Evolutionary conservation across 2,329 filamentous ascomycete species (phyloP).

Genomic region (Neonectria punicea): DNA sequence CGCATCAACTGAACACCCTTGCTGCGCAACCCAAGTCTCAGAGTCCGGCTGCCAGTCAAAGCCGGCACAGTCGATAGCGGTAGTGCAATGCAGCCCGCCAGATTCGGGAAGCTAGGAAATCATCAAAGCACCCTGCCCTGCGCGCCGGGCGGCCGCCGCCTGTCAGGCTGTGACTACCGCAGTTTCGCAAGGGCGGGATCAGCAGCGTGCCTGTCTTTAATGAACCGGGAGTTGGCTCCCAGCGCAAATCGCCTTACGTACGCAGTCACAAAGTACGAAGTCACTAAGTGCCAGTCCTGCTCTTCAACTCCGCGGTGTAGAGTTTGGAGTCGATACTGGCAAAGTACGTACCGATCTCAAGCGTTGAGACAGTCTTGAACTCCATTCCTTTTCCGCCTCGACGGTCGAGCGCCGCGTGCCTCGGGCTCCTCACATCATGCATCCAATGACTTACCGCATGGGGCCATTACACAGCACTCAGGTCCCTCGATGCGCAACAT

Average conservation of each 20-base stretch:
- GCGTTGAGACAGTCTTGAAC: constrained; percentile 7
- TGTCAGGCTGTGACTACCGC: constrained; percentile 13
- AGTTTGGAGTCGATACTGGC: not conserved
- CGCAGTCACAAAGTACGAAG: not conserved
- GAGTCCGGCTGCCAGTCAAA: constrained; percentile 26
- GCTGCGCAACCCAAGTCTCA: constrained; percentile 28
- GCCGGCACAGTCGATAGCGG: constrained; percentile 26
- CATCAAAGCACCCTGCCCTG: constrained; percentile 13
- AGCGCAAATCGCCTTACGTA: constrained; percentile 3
- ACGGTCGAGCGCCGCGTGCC: not conserved
- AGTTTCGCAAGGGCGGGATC: constrained; percentile 10
- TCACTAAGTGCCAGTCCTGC: not conserved
- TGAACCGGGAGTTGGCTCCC: constrained; percentile 10
- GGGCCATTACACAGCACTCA: constrained; percentile 14
- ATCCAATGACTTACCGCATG: not conserved
- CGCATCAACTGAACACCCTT: constrained; percentile 28
- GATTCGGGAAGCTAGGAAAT: constrained; percentile 36
- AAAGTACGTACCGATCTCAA: not conserved
- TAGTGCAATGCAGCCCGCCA: constrained; percentile 41
- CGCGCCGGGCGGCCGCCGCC: constrained; percentile 21
- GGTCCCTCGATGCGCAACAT: constrained; percentile 5
- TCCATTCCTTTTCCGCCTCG: constrained; percentile 10
- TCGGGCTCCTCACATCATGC: constrained; percentile 1
- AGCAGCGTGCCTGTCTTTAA: constrained; percentile 6
- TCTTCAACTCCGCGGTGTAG: constrained; percentile 10